A percentile compares a stretch with the other conserved stretches of the same genome.
These are phyloP conservation scores for Coelastrella sp. DNA, from an alignment of 139 green algal genomes.

Conservation along the genomic window DNA sequence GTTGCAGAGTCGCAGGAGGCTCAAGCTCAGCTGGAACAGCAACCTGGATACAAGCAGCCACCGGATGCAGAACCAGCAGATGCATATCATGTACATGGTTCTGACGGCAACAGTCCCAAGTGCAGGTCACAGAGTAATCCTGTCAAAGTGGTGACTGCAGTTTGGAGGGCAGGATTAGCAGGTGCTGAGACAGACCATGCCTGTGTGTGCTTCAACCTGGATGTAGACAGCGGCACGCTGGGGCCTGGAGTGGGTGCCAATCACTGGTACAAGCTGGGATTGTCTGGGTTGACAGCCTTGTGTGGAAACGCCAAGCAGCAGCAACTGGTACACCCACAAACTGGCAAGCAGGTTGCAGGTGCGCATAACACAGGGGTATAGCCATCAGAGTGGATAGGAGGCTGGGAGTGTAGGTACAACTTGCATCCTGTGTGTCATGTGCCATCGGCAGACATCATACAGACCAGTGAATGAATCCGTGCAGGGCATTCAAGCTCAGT, in stretches of 20 bases:
- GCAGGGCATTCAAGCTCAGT: neutral
- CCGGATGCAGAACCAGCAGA: constrained; percentile 12
- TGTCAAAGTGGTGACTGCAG: constrained; percentile 45
- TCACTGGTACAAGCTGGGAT: constrained; percentile 56
- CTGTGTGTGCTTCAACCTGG: constrained; percentile 53
- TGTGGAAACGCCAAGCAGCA: neutral
- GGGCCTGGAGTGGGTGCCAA: constrained; percentile 29
- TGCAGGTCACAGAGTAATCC: neutral
- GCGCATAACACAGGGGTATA: neutral
- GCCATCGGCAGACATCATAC: too few species aligned
- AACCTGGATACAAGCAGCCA: too few species aligned
- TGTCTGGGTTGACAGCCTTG: neutral
- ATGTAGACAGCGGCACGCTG: constrained; percentile 21
- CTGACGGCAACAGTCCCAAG: neutral
- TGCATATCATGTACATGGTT: neutral
- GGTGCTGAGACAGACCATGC: constrained; percentile 50
- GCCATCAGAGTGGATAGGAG: neutral
- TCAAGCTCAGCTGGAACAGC: too few species aligned
- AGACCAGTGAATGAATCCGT: too few species aligned
- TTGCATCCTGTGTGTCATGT: neutral
- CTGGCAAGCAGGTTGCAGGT: constrained; percentile 37
- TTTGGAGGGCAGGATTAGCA: constrained; percentile 46
- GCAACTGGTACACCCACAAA: constrained; percentile 39
- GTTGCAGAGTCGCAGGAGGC: too few species aligned
- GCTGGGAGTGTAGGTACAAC: neutral